Evolutionary conservation across 371 early-diverging fungal genomes (phyloP), one percentile per base, ranked within the genome.

Genomic region (Lichtheimia ornata): DNA sequence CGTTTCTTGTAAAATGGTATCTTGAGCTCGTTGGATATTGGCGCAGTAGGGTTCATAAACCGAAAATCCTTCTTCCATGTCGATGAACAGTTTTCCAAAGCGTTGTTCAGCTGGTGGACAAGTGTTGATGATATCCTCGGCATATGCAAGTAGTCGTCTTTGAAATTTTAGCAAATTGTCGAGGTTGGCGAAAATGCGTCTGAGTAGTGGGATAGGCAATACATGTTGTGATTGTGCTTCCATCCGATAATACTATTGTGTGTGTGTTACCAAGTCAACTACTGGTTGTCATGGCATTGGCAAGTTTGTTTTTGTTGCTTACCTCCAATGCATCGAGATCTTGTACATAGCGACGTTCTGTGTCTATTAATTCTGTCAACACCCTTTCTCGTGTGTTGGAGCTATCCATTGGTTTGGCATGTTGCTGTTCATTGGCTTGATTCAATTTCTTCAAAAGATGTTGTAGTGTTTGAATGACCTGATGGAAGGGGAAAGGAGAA

Each of bases 21-120:
- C 86, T 44, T 87, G 82, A 0, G 97, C 97, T 28, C 73, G 82
- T 20, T 87, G 76, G 67, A 93, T 92, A 81, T 97, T 97, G 42
- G 94, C 93, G 67, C 96, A 95, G 70, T 94, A 96, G 15, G 94
- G 92, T 64, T 94, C 92, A 73, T 98, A 98, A 2, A 94, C 94
- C 5, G 86, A 69, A 72, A 97, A 97, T 11, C 85, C 89, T 22
- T 89, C 91, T 66, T 96, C 96, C 63, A 84, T 83, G 57, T 84
- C 76, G 11, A 90, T 61, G 67, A 94, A 94, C 6, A 92, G 67
- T 17, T 77, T 79, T 3, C 98, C 98, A 78, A 97, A 91, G 53
- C 93, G 74, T 69, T 97, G 97, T 43, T 96, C 95, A 50, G 78
- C 77, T 4, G 90, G 74, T 14, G 86, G 51, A 35, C 2, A 35